These are phyloP conservation scores for Candida michaelii DNA, from an alignment of 805 yeast species.

Conservation along the genomic window DNA sequence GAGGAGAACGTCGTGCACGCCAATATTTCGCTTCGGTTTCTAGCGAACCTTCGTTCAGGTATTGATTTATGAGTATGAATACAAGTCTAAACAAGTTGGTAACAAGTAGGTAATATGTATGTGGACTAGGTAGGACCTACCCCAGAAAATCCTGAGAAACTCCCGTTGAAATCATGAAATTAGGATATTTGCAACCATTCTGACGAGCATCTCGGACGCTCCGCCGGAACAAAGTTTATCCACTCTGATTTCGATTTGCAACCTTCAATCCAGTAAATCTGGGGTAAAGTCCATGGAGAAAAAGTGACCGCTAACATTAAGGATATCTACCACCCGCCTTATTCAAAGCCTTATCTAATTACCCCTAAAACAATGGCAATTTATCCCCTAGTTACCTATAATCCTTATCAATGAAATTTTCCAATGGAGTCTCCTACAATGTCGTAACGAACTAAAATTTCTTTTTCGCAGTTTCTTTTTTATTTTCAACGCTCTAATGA, in stretches of 20 bases:
- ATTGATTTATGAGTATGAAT: no score
- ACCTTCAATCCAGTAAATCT: not conserved
- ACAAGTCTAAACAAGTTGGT: no score
- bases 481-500: constrained; percentile 3
- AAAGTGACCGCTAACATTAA: not conserved
- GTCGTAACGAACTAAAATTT: not conserved
- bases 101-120: no score
- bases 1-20: no score
- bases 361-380: not conserved
- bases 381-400: not conserved
- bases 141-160: not conserved
- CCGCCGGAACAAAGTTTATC: not conserved
- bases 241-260: not conserved
- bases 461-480: not conserved
- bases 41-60: no score
- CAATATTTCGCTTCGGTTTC: no score
- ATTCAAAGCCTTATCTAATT: no score
- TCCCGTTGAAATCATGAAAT: not conserved
- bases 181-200: not conserved
- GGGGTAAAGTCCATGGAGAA: not conserved
- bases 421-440: constrained; percentile 3
- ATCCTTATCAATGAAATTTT: constrained; percentile 5
- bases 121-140: not conserved
- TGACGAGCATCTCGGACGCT: not conserved
- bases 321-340: not conserved